Evolutionary conservation across 2,329 filamentous ascomycete genomes (phyloP).

Genomic region (Pseudogymnoascus sp.): DNA sequence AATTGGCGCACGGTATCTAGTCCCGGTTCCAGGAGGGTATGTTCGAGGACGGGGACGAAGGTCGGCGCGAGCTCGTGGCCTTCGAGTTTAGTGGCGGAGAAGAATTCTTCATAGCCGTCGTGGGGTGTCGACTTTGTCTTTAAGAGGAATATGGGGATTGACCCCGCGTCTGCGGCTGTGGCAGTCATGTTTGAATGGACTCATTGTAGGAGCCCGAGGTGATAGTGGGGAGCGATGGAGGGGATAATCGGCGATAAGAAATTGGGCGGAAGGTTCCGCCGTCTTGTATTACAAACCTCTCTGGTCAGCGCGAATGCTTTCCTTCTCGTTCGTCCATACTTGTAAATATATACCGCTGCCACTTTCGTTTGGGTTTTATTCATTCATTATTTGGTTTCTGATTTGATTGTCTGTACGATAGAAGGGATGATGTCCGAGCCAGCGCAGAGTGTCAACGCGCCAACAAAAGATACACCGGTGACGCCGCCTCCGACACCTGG

Average conservation of each 20-base stretch:
- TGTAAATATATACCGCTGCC: neutral
- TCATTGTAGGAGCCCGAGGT: neutral
- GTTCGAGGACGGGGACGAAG: constrained; percentile 72
- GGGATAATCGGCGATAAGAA: constrained; percentile 28
- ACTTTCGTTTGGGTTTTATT: neutral
- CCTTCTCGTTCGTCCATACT: constrained; percentile 1
- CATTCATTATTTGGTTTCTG: neutral
- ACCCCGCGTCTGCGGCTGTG: constrained; percentile 15
- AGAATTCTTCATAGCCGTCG: constrained; percentile 66
- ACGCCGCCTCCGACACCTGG: constrained; percentile 19
- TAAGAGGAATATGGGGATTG: constrained; percentile 58
- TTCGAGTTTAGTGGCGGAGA: constrained; percentile 38
- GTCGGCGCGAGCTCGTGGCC: constrained; percentile 48
- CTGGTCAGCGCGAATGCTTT: neutral
- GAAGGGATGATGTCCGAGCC: neutral
- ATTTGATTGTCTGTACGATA: neutral
- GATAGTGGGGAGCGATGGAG: neutral
- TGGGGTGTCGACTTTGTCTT: constrained; percentile 68
- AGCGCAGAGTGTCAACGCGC: constrained; percentile 25
- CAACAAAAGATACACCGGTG: constrained; percentile 19
- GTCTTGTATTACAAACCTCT: constrained; percentile 9
- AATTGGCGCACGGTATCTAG: constrained; percentile 45
- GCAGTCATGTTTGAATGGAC: constrained; percentile 15
- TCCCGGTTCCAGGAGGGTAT: constrained; percentile 56
- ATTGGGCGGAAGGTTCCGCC: constrained; percentile 11